phyloP scores from a whole-genome alignment of 1,284 basidiomycete species.

The Ustilago vetiveriae region DNA sequence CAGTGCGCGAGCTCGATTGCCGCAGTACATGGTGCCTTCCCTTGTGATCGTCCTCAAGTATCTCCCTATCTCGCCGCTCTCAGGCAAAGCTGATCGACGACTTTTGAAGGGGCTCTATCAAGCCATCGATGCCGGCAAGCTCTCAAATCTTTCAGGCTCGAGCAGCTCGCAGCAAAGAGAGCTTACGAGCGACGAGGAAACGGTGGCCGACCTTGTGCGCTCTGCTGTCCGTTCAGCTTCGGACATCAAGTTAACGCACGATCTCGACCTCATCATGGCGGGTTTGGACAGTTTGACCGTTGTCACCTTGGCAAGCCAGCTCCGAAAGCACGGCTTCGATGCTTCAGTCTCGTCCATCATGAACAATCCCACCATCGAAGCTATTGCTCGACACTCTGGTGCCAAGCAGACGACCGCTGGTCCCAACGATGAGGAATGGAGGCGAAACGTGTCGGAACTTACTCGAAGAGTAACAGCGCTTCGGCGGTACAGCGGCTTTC shows the following conservation, averaged over 20 bases:
- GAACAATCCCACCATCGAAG: conserved; percentile 47
- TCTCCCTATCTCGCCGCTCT: conserved; percentile 56
- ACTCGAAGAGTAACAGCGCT: conserved; percentile 12
- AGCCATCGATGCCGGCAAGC: conserved; percentile 6
- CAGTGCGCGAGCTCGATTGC: conserved; percentile 33
- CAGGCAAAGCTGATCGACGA: conserved; percentile 55
- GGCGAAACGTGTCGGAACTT: conserved; percentile 8
- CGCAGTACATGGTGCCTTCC: conserved; percentile 61
- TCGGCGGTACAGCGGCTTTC: conserved; percentile 5
- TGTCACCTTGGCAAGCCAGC: conserved; percentile 49
- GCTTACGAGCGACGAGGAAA: conserved; percentile 25
- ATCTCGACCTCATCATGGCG: conserved; percentile 46
- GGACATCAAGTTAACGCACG: conserved; percentile 16
- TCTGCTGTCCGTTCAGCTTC: conserved; percentile 16
- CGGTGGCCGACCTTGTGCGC: conserved; percentile 32
- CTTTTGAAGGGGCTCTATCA: conserved; percentile 44
- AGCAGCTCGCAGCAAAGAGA: conserved; percentile 8
- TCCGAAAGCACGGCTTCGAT: conserved; percentile 33
- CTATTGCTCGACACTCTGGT: conserved; percentile 21
- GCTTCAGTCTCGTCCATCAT: conserved; percentile 45
- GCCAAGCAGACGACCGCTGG: not conserved
- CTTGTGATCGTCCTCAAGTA: conserved; percentile 45
- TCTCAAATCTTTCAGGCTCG: conserved; percentile 1
- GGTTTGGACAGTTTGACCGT: conserved; percentile 62
- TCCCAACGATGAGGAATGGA: conserved; percentile 7